Percentiles rank a stretch among this genome's conserved stretches.
phyloP scores from a whole-genome alignment of 2,329 filamentous ascomycete genomes.

The Fusarium domesticum region DNA sequence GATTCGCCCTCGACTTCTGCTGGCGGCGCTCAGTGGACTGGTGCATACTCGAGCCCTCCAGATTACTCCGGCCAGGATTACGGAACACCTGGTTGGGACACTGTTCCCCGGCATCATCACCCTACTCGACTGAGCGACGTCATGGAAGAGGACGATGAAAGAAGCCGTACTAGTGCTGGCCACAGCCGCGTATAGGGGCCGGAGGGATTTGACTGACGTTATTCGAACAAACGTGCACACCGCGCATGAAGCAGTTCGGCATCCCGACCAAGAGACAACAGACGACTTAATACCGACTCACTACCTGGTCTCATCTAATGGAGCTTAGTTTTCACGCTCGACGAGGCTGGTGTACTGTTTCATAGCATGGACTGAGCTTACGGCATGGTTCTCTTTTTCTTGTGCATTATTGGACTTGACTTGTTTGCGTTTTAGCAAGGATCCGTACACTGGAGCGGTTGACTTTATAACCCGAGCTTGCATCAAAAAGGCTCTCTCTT shows the following conservation, averaged over 20 bases:
- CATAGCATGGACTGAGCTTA: slow-evolving; percentile 11
- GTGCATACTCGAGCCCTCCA: slow-evolving; percentile 41
- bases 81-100: slow-evolving; percentile 69
- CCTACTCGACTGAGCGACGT: slow-evolving; percentile 87
- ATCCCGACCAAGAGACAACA: slow-evolving; percentile 8
- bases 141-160: slow-evolving; percentile 79
- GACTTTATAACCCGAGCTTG: slow-evolving; percentile 24
- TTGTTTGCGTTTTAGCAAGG: slow-evolving; percentile 7
- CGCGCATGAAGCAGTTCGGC: slow-evolving; percentile 17
- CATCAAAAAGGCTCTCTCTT: slow-evolving; percentile 25
- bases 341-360: slow-evolving; percentile 11
- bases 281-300: neutral
- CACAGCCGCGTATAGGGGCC: slow-evolving; percentile 48
- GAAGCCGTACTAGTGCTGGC: slow-evolving; percentile 70
- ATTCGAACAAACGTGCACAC: slow-evolving; percentile 3
- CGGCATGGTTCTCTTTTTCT: slow-evolving; percentile 9
- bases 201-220: slow-evolving; percentile 12
- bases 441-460: slow-evolving; percentile 19
- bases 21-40: slow-evolving; percentile 40
- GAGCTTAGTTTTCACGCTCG: neutral
- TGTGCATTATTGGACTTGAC: slow-evolving; percentile 14
- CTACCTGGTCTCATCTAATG: neutral
- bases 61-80: slow-evolving; percentile 69
- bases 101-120: slow-evolving; percentile 77
- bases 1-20: slow-evolving; percentile 32